Base-by-base conservation (phyloP, 176 grass and related monocot genomes). In the Aegilops longissima region DNA sequence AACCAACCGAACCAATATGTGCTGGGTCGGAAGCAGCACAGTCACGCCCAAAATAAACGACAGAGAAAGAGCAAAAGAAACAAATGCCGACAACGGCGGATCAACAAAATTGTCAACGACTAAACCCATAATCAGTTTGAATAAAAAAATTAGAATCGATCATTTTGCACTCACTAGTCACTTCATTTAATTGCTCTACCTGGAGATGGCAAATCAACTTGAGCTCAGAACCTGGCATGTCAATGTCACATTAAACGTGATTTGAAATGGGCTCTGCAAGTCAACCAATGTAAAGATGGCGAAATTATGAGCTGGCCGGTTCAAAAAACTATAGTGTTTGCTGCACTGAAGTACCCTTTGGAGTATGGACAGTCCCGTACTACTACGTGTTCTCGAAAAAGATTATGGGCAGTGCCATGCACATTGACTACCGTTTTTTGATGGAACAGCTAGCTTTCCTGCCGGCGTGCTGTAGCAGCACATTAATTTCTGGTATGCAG, bases 401-500 rank as follows among this genome's bases (percentile, higher is more conserved):
- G 45, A 54, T 76, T 75, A 80, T 87, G 69, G 68, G 21, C 85
- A 80, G 80, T 80, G 44, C 59, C 70, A 77, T 75, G 42, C 56
- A 38, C 68, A 70, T 76, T 91, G 85, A 84, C 61, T 17, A 52
- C 11, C 51, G 49, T 66, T 73, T 68, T 40, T 88, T 85, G 89
- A 88, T 85, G 82, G 76, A 81, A 85, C 81, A 88, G 39, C n/a
- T 17, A 77, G 51, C 89, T 91, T 91, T 91, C 49, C 49, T 80
- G 27, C 23, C 76, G 44, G 73, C 44, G 44, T 76, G 45, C 29
- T 65, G 47, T 71, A 14, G 73, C 39, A 63, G 9, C 24, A 87
- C 70, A 73, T 77, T 21, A 77, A 77, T 73, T 73, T 87, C 56
- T 49, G 39, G 27, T 21, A 21, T 21, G 39, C 58, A 23, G 12